A percentile compares a stretch with the other conserved stretches of the same genome.
Conservation (phyloP, 129 eudicot species). For the Scalesia atractyloides region DNA sequence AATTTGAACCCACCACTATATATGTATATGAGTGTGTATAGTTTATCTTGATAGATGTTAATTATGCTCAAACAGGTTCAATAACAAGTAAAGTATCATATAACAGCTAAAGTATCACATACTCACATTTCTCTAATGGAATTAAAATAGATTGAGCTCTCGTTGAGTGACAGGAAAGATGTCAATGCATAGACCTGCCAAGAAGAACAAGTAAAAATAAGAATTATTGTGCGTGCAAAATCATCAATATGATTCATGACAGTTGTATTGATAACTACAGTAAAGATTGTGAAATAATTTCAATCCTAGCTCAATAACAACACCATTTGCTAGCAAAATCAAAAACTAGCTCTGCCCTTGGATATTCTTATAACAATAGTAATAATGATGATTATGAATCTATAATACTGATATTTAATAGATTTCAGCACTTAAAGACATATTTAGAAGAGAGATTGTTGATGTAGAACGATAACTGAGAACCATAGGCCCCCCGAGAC, state of each 20-base stretch:
- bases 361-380: not conserved
- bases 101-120: constrained; percentile 7
- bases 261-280: not conserved
- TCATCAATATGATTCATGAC: not conserved
- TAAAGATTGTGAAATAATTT: not conserved
- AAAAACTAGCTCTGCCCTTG: not conserved
- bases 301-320: constrained; percentile 5
- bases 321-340: constrained; percentile 2
- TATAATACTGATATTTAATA: not conserved
- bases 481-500: not conserved
- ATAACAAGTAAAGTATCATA: not conserved
- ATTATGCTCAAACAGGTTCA: not conserved
- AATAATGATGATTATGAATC: not conserved
- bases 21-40: not conserved
- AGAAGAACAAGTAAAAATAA: constrained; percentile 1
- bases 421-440: not conserved
- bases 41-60: not conserved
- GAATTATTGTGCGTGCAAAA: not conserved
- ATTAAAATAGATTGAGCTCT: constrained; percentile 70
- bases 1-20: no score
- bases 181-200: constrained; percentile 74
- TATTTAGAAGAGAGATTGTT: not conserved
- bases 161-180: constrained; percentile 83
- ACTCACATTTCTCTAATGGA: constrained; percentile 93
- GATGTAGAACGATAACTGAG: not conserved